Conservation (phyloP, 2,329 filamentous ascomycete species). For the Triangularia verruculosa region DNA sequence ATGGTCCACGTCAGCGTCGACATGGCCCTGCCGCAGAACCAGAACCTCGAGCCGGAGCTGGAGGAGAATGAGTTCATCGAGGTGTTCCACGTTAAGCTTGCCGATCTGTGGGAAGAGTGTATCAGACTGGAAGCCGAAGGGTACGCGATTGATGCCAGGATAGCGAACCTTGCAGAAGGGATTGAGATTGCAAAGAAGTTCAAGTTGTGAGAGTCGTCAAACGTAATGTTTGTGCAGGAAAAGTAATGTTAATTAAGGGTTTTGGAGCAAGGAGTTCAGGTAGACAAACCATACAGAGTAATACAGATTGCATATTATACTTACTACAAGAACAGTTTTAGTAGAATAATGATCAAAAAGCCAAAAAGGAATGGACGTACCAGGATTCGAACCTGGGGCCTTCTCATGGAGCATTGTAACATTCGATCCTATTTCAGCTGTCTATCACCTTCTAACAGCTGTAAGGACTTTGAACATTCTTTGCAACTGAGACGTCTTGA, state of each 20-base stretch:
- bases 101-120: slow-evolving; percentile 62
- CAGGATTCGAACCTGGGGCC: not conserved
- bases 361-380: not conserved
- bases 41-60: slow-evolving; percentile 64
- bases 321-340: not conserved
- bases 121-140: slow-evolving; percentile 66
- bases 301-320: not conserved
- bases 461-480: not conserved
- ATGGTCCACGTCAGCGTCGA: slow-evolving; percentile 75
- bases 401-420: not conserved
- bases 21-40: slow-evolving; percentile 65
- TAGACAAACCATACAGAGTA: not conserved
- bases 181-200: slow-evolving; percentile 67
- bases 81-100: slow-evolving; percentile 66
- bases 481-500: not conserved
- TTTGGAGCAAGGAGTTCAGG: not conserved
- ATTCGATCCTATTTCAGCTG: not conserved
- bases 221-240: not conserved
- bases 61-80: slow-evolving; percentile 84
- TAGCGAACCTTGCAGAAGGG: slow-evolving; percentile 75
- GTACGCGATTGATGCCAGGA: slow-evolving; percentile 74
- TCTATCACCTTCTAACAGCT: not conserved
- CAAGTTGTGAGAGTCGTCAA: slow-evolving; percentile 33
- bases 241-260: slow-evolving; percentile 5
- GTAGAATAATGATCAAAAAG: no score